Conservation (phyloP, 2,329 filamentous ascomycete species). For the Myriosclerotinia scirpicola region DNA sequence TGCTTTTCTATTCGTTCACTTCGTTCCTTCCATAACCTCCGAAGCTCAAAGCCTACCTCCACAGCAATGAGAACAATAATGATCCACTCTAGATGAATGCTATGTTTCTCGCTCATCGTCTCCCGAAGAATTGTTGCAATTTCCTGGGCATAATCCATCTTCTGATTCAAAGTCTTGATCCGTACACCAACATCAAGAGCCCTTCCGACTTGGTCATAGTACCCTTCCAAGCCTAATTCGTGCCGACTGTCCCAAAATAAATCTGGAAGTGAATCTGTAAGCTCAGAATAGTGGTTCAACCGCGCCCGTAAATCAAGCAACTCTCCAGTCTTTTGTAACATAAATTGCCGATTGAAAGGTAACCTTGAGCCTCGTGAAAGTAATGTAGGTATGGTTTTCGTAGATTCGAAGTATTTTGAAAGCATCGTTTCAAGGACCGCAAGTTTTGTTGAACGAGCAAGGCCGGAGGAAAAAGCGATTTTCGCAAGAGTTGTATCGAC, state of each 20-base stretch:
- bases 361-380: slow-evolving; percentile 66
- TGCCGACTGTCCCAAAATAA: slow-evolving; percentile 94
- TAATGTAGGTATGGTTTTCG: slow-evolving; percentile 75
- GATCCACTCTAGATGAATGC: slow-evolving; percentile 86
- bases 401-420: slow-evolving; percentile 82
- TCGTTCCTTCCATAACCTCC: slow-evolving; percentile 48
- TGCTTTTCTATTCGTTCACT: slow-evolving; percentile 16
- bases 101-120: slow-evolving; percentile 86
- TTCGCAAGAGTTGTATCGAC: slow-evolving; percentile 76
- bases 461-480: slow-evolving; percentile 92
- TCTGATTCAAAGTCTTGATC: slow-evolving; percentile 90
- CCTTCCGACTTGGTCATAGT: slow-evolving; percentile 90
- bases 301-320: slow-evolving; percentile 85
- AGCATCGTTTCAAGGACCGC: slow-evolving; percentile 85
- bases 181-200: slow-evolving; percentile 88
- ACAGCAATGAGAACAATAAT: slow-evolving; percentile 93
- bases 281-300: slow-evolving; percentile 93
- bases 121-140: slow-evolving; percentile 88
- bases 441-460: slow-evolving; percentile 90
- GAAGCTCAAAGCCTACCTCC: slow-evolving; percentile 85
- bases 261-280: slow-evolving; percentile 92
- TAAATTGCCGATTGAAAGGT: slow-evolving; percentile 70
- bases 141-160: slow-evolving; percentile 97
- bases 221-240: slow-evolving; percentile 86
- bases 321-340: slow-evolving; percentile 91